These are phyloP conservation scores for Pezizomycotina sp. DNA, from an alignment of 2,329 filamentous ascomycete species.

Conservation along the genomic window DNA sequence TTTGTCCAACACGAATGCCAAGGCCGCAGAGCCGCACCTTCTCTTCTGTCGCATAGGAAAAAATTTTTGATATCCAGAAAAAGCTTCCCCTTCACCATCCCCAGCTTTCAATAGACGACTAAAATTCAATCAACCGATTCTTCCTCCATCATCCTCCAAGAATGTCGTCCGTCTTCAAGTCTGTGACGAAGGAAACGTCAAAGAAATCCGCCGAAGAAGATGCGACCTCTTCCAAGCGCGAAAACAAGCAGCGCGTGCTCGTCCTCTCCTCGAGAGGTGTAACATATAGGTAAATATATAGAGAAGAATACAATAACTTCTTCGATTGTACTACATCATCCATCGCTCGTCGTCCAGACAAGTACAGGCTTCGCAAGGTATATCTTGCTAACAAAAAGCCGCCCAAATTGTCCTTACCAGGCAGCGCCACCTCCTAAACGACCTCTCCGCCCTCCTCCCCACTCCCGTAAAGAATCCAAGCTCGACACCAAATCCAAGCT, in stretches of 20 bases:
- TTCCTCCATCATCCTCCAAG: slow-evolving; percentile 22
- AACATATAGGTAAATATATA: slow-evolving; percentile 51
- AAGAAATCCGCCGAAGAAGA: slow-evolving; percentile 36
- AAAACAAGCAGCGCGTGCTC: slow-evolving; percentile 61
- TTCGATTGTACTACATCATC: neutral
- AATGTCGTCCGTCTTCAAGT: slow-evolving; percentile 63
- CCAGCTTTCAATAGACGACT: slow-evolving; percentile 1
- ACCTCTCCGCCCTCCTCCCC: slow-evolving; percentile 80
- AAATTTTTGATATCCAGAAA: slow-evolving; percentile 6
- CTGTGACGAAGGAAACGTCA: slow-evolving; percentile 45
- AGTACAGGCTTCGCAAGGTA: slow-evolving; percentile 20
- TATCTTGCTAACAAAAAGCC: too few relatives aligned
- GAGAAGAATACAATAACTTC: slow-evolving; percentile 1
- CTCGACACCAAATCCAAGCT: slow-evolving; percentile 90
- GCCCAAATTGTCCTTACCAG: too few relatives aligned
- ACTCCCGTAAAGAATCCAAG: slow-evolving; percentile 87
- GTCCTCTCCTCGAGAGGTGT: slow-evolving; percentile 87
- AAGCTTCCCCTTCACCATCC: neutral
- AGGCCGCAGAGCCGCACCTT: too few relatives aligned
- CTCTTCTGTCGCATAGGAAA: slow-evolving; percentile 5
- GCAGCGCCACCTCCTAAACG: slow-evolving; percentile 82
- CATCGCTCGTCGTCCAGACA: slow-evolving; percentile 10
- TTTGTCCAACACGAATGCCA: too few relatives aligned
- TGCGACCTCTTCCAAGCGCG: slow-evolving; percentile 36
- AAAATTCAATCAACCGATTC: neutral